Base-by-base conservation (phyloP, 768 basidiomycete species). In the Psilocybe tampanensis region DNA sequence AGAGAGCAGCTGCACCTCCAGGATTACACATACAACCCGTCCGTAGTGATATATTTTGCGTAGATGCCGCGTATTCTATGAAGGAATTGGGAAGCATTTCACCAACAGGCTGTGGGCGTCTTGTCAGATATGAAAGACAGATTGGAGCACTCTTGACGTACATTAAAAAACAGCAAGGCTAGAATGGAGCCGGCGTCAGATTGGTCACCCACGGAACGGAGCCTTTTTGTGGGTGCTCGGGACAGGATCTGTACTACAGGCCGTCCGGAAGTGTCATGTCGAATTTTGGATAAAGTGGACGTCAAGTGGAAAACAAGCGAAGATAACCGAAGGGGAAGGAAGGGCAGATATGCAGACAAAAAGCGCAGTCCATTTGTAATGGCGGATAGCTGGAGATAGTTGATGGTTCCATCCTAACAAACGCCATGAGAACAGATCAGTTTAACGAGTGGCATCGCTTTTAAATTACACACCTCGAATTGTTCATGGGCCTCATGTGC, bases 21-120 rank as follows among this genome's bases (percentile, higher is more conserved):
- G 92, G 90, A 61, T 94, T 94, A 67, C 92, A 94, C 84, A 93
- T 87, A 69, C 92, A 94, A 0, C 92, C 92, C 2, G 91, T 90
- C 42, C 92, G 86, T 29, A 94, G 72, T 17, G 90, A 92, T 55
- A 94, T 86, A 49, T 79, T 82, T 60, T 81, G 78, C 51, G 71
- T 75, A 17, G 85, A 78, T 13, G 90, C 89, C 0, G 86, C 79
- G 62, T 86, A 76, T 65, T 90, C 89, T 63, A 92, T 78, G 70
- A 91, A 91, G 2, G 85, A 84, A 59, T 88, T 86, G 0, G 90
- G 83, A 4, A 90, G 72, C 75, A 86, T 82, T 41, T 84, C 80
- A 15, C 88, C 89, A 8, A 75, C 72, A 22, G 89, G 83, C 89
- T 92, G 36, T 18, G 36, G 41, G 55, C 44, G 39, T 51, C 26